Evolutionary conservation across 257 asterid species (phyloP), one percentile per base, ranked within the genome.

Genomic region (Solanum phureja): DNA sequence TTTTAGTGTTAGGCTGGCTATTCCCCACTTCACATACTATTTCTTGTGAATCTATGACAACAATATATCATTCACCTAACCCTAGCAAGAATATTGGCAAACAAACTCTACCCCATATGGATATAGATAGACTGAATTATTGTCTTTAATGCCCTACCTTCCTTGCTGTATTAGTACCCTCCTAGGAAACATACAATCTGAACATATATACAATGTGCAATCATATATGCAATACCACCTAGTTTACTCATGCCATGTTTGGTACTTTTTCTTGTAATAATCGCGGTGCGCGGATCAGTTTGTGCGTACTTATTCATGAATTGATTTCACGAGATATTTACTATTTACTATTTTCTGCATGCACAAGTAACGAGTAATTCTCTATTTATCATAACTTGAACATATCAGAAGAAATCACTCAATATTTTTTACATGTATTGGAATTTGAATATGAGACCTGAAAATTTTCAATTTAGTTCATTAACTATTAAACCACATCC

Each of bases 111-210:
- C 84, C 84, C 84, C 62, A 77, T 77, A 8, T 23, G 38, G 62
- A 62, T 4, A 10, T 62, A 23, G 87, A 37, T 24, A 62, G 52
- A 73, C 29, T 40, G 42, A 44, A 49, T 77, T 68, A 68, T 87
- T 44, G 77, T 82, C 75, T 44, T 46, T 79, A 62, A 40, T 89
- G 29, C 94, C 94, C 95, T 89, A 92, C 95, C 77, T 19, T 89
- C 91, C 86, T 88, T 56, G 93, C 94, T 91, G 93, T 93, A 94
- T 89, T 64, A 92, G 95, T 89, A 87, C 90, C 94, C 94, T 94
- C 92, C 94, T 81, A 93, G 96, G 95, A 93, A 91, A 93, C 96
- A 93, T 73, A 72, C 69, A 71, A 74, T 83, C 87, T 89, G 46
- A 79, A 21, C 83, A 82, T 87, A 71, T 31, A 16, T 71, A 82